Conservation (phyloP, 352 stramenopile species). For the Pythium chondricola region DNA sequence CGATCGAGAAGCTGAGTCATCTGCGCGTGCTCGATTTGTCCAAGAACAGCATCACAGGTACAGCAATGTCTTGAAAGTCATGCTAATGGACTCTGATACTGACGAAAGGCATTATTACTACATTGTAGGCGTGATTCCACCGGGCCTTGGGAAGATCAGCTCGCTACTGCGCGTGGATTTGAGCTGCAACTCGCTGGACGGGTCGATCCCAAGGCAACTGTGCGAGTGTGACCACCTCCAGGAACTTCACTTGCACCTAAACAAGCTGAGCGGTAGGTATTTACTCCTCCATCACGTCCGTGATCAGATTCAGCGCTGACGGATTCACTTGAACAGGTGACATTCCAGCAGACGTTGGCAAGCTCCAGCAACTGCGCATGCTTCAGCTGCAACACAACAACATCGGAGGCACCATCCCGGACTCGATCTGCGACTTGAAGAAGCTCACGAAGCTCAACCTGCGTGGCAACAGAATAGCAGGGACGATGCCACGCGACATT, state of each 20-base stretch:
- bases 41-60: conserved; percentile 69
- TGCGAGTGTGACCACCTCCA: conserved; percentile 55
- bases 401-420: conserved; percentile 45
- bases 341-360: conserved; percentile 45
- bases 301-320: background rate
- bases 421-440: conserved; percentile 43
- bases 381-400: conserved; percentile 84
- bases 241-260: conserved; percentile 76
- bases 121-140: conserved; percentile 42
- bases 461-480: conserved; percentile 72
- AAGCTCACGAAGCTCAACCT: conserved; percentile 66
- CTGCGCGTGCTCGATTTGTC: conserved; percentile 73
- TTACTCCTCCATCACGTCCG: too few relatives aligned
- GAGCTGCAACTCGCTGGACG: conserved; percentile 76
- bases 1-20: conserved; percentile 51
- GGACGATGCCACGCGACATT: conserved; percentile 53
- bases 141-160: conserved; percentile 40
- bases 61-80: too few relatives aligned
- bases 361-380: conserved; percentile 52
- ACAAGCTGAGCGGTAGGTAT: conserved; percentile 49
- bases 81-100: too few relatives aligned
- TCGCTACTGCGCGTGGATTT: conserved; percentile 59
- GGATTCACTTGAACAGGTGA: conserved; percentile 16
- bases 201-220: conserved; percentile 22
- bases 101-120: background rate